These are phyloP conservation scores for Dryadomyces sulphureus DNA, from an alignment of 2,329 filamentous ascomycete species.

Conservation along the genomic window DNA sequence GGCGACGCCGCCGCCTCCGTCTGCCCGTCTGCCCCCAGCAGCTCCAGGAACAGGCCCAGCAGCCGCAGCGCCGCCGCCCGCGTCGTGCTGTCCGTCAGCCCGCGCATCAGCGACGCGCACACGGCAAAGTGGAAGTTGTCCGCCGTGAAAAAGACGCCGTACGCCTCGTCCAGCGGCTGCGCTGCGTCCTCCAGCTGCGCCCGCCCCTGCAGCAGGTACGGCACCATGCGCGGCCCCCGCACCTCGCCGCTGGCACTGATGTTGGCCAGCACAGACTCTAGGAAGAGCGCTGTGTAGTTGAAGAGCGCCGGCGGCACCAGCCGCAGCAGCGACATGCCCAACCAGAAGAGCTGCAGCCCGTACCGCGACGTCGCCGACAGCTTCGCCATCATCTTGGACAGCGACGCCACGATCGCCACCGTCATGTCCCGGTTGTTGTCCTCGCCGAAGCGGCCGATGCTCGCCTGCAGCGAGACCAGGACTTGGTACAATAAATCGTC, in stretches of 20 bases:
- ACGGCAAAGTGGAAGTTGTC: constrained; percentile 56
- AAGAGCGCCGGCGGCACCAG: constrained; percentile 48
- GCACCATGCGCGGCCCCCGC: constrained; percentile 42
- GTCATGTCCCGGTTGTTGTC: constrained; percentile 49
- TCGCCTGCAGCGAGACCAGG: constrained; percentile 50
- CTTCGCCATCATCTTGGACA: constrained; percentile 60
- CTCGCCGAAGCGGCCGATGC: constrained; percentile 43
- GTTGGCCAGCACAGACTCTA: constrained; percentile 50
- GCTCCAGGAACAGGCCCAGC: constrained; percentile 45
- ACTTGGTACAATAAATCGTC: constrained; percentile 59
- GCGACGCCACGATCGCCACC: constrained; percentile 48
- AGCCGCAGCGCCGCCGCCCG: constrained; percentile 43
- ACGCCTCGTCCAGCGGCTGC: constrained; percentile 45
- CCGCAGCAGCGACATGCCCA: constrained; percentile 50
- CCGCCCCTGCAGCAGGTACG: constrained; percentile 45
- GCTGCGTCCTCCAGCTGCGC: constrained; percentile 46
- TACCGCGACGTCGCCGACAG: constrained; percentile 52
- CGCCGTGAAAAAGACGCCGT: constrained; percentile 47
- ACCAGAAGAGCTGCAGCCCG: constrained; percentile 55
- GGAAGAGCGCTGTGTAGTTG: constrained; percentile 49
- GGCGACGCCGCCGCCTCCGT: constrained; percentile 26
- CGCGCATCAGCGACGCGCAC: constrained; percentile 48
- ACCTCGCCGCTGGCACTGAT: constrained; percentile 47
- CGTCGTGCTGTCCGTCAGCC: constrained; percentile 47
- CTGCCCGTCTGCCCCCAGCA: constrained; percentile 19